Conservation (phyloP, 1,139 yeast species). For the Sporopachydermia cereana region DNA sequence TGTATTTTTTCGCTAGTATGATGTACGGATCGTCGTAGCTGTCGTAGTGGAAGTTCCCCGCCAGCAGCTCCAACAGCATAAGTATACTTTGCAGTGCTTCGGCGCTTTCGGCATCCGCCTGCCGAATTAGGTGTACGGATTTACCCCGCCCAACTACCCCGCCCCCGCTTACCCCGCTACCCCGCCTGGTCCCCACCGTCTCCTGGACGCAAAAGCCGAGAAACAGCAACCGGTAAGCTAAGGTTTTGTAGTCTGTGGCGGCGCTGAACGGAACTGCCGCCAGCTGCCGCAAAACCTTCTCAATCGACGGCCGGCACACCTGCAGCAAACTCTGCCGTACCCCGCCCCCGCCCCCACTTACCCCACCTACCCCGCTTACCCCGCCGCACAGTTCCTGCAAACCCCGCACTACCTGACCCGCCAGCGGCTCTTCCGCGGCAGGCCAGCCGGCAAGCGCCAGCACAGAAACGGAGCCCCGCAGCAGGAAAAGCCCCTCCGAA, state of each 20-base stretch:
- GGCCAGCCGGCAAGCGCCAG: neutral
- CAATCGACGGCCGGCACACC: neutral
- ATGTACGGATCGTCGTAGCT: slow-evolving; percentile 1
- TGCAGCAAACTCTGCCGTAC: neutral
- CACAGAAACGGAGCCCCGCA: neutral
- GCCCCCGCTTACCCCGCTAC: too few species aligned
- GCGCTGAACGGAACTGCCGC: neutral
- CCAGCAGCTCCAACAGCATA: too few species aligned
- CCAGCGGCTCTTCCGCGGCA: neutral
- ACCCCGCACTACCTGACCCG: neutral
- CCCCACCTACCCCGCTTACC: neutral
- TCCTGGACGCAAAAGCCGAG: neutral
- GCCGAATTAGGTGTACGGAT: too few species aligned
- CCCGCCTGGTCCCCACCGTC: neutral
- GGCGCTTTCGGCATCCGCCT: too few species aligned
- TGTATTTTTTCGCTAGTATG: neutral
- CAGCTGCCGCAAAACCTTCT: neutral
- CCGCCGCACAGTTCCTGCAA: neutral
- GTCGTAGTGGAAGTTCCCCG: neutral
- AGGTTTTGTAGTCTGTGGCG: neutral
- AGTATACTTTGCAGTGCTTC: too few species aligned
- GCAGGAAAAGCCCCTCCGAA: neutral
- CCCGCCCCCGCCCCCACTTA: neutral
- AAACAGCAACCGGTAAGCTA: neutral
- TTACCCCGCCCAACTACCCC: too few species aligned